Percentiles rank a stretch among this genome's conserved stretches.
Conservation (phyloP, 2,329 filamentous ascomycete species). For the Neopestalotiopsis sp. region DNA sequence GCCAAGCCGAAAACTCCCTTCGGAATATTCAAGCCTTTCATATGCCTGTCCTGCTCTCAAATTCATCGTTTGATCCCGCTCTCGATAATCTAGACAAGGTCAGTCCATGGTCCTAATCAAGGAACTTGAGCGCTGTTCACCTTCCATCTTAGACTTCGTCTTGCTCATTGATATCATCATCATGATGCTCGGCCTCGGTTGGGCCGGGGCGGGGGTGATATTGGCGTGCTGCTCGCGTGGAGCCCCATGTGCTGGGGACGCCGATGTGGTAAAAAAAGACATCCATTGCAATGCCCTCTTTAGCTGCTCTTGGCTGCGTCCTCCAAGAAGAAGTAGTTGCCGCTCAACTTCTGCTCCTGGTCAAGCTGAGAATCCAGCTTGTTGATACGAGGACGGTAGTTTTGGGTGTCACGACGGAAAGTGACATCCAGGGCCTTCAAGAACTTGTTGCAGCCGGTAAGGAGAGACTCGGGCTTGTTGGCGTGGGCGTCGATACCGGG, state of each 20-base stretch:
- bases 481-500: conserved; percentile 88
- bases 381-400: conserved; percentile 97
- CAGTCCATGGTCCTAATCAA: background rate
- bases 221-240: background rate
- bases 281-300: background rate
- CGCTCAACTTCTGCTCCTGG: conserved; percentile 92
- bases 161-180: background rate
- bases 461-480: conserved; percentile 87
- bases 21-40: background rate
- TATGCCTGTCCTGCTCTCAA: background rate
- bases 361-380: conserved; percentile 95
- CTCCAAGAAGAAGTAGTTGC: conserved; percentile 69
- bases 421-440: conserved; percentile 96
- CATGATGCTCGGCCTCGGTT: background rate
- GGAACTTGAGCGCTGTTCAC: background rate
- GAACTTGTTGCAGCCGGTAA: conserved; percentile 96
- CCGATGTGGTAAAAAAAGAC: background rate
- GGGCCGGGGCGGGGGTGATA: background rate
- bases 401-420: conserved; percentile 96
- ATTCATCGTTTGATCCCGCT: background rate
- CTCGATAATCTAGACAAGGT: background rate
- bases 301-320: background rate
- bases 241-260: background rate
- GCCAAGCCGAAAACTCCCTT: background rate
- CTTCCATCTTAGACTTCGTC: background rate